phyloP scores from a whole-genome alignment of 75 land plant species.

The Sequoia sempervirens region DNA sequence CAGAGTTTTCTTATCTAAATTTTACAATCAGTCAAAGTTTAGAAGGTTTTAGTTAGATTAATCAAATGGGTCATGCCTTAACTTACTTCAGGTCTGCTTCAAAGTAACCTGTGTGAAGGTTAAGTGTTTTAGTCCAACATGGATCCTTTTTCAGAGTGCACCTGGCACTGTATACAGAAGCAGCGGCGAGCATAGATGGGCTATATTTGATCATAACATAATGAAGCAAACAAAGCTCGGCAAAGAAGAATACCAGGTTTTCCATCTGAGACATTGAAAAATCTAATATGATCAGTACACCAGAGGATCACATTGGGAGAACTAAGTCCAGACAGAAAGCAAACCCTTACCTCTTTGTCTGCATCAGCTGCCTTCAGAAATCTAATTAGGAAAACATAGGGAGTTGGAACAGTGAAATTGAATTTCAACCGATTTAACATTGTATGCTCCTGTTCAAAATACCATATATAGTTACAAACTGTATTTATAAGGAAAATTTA shows the following conservation, averaged over 20 bases:
- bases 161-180: slow-evolving; percentile 84
- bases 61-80: not conserved
- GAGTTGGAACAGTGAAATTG: slow-evolving; percentile 79
- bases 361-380: slow-evolving; percentile 72
- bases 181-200: slow-evolving; percentile 80
- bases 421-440: slow-evolving; percentile 74
- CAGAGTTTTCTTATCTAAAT: too few species aligned
- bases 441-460: slow-evolving; percentile 38
- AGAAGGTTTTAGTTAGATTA: not conserved
- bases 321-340: not conserved
- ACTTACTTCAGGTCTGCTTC: slow-evolving; percentile 67
- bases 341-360: slow-evolving; percentile 47
- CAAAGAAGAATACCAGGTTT: slow-evolving; percentile 60
- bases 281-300: not conserved
- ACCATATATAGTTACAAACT: not conserved
- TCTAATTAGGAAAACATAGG: slow-evolving; percentile 74
- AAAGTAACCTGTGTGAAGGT: slow-evolving; percentile 70
- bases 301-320: not conserved
- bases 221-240: slow-evolving; percentile 70
- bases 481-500: not conserved
- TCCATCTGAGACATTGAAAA: slow-evolving; percentile 39
- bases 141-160: slow-evolving; percentile 57
- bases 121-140: slow-evolving; percentile 67
- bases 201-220: slow-evolving; percentile 48
- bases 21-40: not conserved